A percentile compares a stretch with the other conserved stretches of the same genome.
phyloP scores from a whole-genome alignment of 2,329 filamentous ascomycete genomes.

The Venturia pyrina region DNA sequence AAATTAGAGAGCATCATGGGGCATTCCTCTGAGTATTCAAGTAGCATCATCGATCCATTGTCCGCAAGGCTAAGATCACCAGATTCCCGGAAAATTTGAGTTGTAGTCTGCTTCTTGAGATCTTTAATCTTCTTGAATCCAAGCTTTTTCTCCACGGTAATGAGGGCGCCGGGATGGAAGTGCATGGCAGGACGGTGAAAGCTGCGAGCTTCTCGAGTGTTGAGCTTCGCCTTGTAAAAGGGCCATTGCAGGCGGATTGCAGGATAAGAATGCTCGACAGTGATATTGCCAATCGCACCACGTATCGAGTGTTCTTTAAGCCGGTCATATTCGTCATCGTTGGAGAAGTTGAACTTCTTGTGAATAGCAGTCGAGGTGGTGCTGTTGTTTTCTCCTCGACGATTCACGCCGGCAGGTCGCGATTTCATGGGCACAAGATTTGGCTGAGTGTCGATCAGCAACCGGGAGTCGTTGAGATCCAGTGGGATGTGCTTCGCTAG shows the following conservation, averaged over 20 bases:
- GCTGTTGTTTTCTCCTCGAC: slow-evolving; percentile 56
- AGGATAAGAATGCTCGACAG: slow-evolving; percentile 90
- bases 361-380: slow-evolving; percentile 63
- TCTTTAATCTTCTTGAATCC: slow-evolving; percentile 57
- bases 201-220: slow-evolving; percentile 60
- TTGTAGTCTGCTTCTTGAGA: slow-evolving; percentile 67
- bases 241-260: slow-evolving; percentile 88
- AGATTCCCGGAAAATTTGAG: slow-evolving; percentile 67
- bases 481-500: slow-evolving; percentile 71
- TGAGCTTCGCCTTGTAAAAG: slow-evolving; percentile 83
- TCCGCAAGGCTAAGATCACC: slow-evolving; percentile 80
- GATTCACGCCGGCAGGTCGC: slow-evolving; percentile 14
- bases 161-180: slow-evolving; percentile 59
- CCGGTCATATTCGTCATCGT: slow-evolving; percentile 90
- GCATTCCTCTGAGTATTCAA: slow-evolving; percentile 93
- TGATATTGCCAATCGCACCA: slow-evolving; percentile 79
- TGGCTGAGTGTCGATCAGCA: slow-evolving; percentile 56
- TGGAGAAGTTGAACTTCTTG: slow-evolving; percentile 87
- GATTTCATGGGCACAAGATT: background rate
- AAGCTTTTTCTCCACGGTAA: slow-evolving; percentile 49
- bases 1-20: slow-evolving; percentile 90
- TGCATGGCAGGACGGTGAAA: slow-evolving; percentile 76
- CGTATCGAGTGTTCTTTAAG: slow-evolving; percentile 91
- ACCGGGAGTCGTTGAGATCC: slow-evolving; percentile 78
- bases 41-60: slow-evolving; percentile 76